A percentile compares a stretch with the other conserved stretches of the same genome.
Conservation (phyloP, 768 basidiomycete genomes). For the Tephrocybe sp. region DNA sequence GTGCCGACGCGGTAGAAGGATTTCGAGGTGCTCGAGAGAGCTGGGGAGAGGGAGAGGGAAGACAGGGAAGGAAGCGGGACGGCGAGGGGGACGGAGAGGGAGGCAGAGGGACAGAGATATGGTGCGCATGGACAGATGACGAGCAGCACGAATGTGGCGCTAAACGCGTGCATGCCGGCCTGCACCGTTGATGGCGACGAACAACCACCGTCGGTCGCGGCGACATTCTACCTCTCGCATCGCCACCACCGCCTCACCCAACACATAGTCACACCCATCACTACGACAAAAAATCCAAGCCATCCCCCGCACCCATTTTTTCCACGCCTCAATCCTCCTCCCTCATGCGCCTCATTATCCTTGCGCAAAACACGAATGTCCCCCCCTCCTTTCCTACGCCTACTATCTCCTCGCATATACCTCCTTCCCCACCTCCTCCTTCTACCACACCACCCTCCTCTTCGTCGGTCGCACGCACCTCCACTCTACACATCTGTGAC, state of each 20-base stretch:
- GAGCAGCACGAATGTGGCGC: no score
- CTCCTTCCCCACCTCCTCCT: slow-evolving; percentile 29
- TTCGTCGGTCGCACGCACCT: slow-evolving; percentile 43
- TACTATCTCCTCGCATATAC: slow-evolving; percentile 51
- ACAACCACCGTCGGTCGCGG: no score
- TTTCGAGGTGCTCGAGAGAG: slow-evolving; percentile 11
- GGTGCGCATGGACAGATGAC: no score
- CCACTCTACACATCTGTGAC: slow-evolving; percentile 38
- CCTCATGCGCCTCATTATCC: slow-evolving; percentile 42
- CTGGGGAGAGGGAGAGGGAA: no score
- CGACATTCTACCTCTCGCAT: background rate
- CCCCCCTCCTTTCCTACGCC: slow-evolving; percentile 44
- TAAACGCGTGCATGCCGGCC: background rate
- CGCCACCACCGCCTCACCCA: background rate
- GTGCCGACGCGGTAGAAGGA: slow-evolving; percentile 40
- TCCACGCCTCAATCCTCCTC: slow-evolving; percentile 25
- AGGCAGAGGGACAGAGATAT: background rate
- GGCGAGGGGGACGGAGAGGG: slow-evolving; percentile 14
- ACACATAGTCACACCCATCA: background rate
- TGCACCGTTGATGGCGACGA: background rate
- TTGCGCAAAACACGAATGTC: slow-evolving; percentile 41
- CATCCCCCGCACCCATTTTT: background rate
- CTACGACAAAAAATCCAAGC: background rate
- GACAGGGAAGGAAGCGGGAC: background rate
- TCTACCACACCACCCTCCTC: slow-evolving; percentile 37